Conservation (phyloP, 768 basidiomycete species). For the Xerocomellus dryophilus region DNA sequence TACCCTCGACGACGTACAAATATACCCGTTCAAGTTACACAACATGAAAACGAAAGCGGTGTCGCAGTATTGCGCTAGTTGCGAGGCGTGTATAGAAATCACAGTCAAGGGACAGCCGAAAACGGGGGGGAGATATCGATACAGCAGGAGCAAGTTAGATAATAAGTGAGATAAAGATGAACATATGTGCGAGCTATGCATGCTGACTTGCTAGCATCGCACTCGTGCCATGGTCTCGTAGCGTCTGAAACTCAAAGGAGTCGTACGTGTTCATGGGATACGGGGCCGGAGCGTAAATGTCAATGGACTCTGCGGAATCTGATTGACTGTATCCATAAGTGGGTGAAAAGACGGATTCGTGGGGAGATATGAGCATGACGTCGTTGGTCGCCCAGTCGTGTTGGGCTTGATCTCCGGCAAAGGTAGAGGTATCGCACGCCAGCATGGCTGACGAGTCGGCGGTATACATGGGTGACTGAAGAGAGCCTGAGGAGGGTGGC, state of each 20-base stretch:
- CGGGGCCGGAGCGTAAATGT: conserved; percentile 15
- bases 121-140: conserved; percentile 21
- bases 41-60: conserved; percentile 14
- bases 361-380: conserved; percentile 15
- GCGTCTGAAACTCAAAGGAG: conserved; percentile 33
- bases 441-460: conserved; percentile 11
- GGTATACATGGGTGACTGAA: conserved; percentile 22
- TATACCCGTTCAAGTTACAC: conserved; percentile 19
- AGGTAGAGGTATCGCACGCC: conserved; percentile 8
- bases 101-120: not conserved
- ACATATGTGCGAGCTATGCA: conserved; percentile 12
- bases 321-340: conserved; percentile 22
- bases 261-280: conserved; percentile 27
- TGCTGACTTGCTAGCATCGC: conserved; percentile 20
- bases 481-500: not conserved
- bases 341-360: conserved; percentile 14
- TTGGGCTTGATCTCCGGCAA: conserved; percentile 12
- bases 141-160: conserved; percentile 25
- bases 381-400: conserved; percentile 16
- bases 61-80: conserved; percentile 7
- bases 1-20: conserved; percentile 15
- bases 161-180: conserved; percentile 18
- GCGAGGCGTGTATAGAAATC: conserved; percentile 9
- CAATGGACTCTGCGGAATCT: conserved; percentile 17
- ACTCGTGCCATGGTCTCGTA: conserved; percentile 27